Base-by-base conservation (phyloP, 2,329 filamentous ascomycete species). In the Ascochyta koolunga region DNA sequence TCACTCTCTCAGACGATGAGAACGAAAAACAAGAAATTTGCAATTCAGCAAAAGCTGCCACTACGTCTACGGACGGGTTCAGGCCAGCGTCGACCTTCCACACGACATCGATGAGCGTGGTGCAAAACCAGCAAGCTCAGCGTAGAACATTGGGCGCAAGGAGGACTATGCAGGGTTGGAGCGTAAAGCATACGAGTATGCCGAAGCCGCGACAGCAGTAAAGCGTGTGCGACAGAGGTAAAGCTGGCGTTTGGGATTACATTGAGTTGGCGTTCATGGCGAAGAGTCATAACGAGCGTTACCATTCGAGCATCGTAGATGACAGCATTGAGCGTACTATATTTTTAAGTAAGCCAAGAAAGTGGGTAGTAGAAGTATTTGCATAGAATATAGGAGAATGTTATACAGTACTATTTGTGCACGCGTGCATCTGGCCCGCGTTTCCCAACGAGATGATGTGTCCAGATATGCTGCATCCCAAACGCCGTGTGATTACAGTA, bases 111-210 rank as follows among this genome's bases (percentile, higher is more conserved):
- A 72, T 79, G 65, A 68, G 50, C 16, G 55, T 64, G 40, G 48
- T 72, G 45, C 63, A 68, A 36, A 65, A 47, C 36, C 62, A 66
- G 10, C 46, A 61, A 43, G 66, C 64, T 29, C 72, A 68, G 42
- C 76, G 76, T 58, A 79, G 72, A 62, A 83, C 80, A n/a, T 58
- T 83, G 49, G 82, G 82, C 1, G 74, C 81, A 54, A 74, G 78
- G 53, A 70, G 79, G 47, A 79, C 76, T 46, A 77, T 84, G 73
- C 76, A 81, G 57, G 79, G 79, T 2, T 83, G 82, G 82, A 76
- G 66, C 48, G 72, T 73, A n/a, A 75, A 75, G 47, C 61, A 68
- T 42, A 66, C 37, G 40, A 57, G 62, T n/a, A 66, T 65, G 57
- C 71, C 72, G 10, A 68, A 68, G 43, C 72, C 72, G 8, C 59